Evolutionary conservation across 164 flowering plant species (phyloP), one percentile per base, ranked within the genome.

Genomic region (Tetracentron sinense): DNA sequence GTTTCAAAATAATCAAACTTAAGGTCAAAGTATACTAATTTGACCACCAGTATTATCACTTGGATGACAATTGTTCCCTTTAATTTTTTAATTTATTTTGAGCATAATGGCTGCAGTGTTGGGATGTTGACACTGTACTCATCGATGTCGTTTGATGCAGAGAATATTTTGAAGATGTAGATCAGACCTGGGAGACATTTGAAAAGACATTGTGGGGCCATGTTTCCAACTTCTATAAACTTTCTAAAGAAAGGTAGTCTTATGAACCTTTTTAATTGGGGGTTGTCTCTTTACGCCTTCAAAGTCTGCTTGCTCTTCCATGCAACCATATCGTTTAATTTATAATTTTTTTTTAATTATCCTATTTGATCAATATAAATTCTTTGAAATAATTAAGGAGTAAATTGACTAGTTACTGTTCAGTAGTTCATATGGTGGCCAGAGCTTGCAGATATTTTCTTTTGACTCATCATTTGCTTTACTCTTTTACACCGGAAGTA

Each of bases 101-200:
- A 53, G 64, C n/a, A 42, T 21, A 29, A 42, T 28, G 25, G 6
- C 17, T 29, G 21, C 46, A 20, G 7, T 54, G 48, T 46, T 15
- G 20, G 64, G 46, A 29, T 59, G 64, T 26, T 53, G 4, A 56
- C 11, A 8, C 12, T 28, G 56, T 22, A 31, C 19, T 56, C 22
- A 53, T 31, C 4, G 49, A 53, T n/a, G n/a, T 19, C 26, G 58
- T 51, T 20, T 27, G 26, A 52, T 50, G 21, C 81, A 95, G 99
- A 47, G 96, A 87, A 77, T 92, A 95, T 79, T 95, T 95, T 82
- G 99, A 95, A 82, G 99, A 95, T 72, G 96, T 92, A 2, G 97
- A 95, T 77, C 87, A 77, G 29, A 88, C 92, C 2, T 95, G 97
- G 99, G 98, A 95, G 77, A 90, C 97, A 53, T 95, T 92, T 81